Evolutionary conservation across 2,329 filamentous ascomycete genomes (phyloP).

Genomic region (Beauveria rudraprayagi): DNA sequence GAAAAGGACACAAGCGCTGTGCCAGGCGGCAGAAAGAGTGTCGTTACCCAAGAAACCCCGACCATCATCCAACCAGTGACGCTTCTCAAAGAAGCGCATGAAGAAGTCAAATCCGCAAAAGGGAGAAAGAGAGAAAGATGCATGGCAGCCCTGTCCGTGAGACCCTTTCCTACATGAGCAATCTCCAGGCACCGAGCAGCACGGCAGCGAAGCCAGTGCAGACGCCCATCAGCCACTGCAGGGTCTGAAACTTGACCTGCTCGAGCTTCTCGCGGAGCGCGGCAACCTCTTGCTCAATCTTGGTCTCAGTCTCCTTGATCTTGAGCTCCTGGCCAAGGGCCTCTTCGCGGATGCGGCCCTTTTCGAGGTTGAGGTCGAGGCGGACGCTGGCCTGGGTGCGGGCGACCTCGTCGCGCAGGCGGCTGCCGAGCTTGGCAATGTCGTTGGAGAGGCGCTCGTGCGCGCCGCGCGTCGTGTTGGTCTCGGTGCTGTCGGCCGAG

Average conservation of each 20-base stretch:
- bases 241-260: conserved; percentile 93
- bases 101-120: background rate
- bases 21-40: background rate
- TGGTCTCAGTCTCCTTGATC: conserved; percentile 96
- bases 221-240: conserved; percentile 96
- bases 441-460: conserved; percentile 94
- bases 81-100: background rate
- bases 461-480: conserved; percentile 75
- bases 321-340: conserved; percentile 94
- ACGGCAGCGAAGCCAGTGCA: conserved; percentile 60
- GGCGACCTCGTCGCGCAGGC: conserved; percentile 86
- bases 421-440: conserved; percentile 83
- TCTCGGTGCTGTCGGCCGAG: conserved; percentile 84
- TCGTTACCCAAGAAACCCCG: background rate
- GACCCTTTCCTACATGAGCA: conserved; percentile 47
- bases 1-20: background rate
- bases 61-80: background rate
- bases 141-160: background rate
- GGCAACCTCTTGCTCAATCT: conserved; percentile 96
- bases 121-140: background rate
- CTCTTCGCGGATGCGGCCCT: conserved; percentile 92
- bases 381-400: conserved; percentile 89
- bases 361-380: conserved; percentile 90
- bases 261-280: conserved; percentile 85
- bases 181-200: conserved; percentile 60